Conservation (phyloP, 345 rosid genomes). For the Camelina laxa region DNA sequence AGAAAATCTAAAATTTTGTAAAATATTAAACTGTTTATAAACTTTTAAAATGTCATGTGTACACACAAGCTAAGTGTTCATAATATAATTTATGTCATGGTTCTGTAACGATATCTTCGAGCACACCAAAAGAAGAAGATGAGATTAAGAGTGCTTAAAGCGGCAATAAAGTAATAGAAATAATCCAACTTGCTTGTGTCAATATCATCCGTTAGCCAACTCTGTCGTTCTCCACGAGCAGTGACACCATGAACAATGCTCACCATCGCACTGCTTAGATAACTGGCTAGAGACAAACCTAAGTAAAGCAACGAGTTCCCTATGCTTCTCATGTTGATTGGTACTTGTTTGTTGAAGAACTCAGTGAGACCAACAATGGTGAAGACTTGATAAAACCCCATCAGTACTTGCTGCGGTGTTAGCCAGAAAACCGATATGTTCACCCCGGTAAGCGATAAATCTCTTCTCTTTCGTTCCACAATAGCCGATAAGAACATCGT, state of each 20-base stretch:
- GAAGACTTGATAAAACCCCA: slow-evolving; percentile 69
- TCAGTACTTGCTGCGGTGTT: slow-evolving; percentile 61
- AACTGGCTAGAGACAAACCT: slow-evolving; percentile 45
- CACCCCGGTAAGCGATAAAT: slow-evolving; percentile 17
- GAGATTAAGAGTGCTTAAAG: slow-evolving; percentile 53
- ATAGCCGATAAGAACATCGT: slow-evolving; percentile 60
- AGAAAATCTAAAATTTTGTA: neutral
- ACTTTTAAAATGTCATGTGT: neutral
- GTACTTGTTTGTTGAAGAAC: slow-evolving; percentile 66
- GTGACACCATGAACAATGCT: slow-evolving; percentile 49
- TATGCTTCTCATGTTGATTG: slow-evolving; percentile 67
- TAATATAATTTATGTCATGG: slow-evolving; percentile 15
- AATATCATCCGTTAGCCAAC: slow-evolving; percentile 60
- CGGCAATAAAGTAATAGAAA: slow-evolving; percentile 63
- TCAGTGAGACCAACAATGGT: slow-evolving; percentile 63
- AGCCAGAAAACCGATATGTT: slow-evolving; percentile 60
- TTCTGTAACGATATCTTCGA: slow-evolving; percentile 48
- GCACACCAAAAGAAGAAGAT: slow-evolving; percentile 56
- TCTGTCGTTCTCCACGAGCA: slow-evolving; percentile 46
- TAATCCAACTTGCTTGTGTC: slow-evolving; percentile 61
- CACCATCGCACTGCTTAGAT: slow-evolving; percentile 50
- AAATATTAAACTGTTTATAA: neutral
- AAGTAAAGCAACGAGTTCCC: slow-evolving; percentile 50
- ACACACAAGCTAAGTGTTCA: neutral
- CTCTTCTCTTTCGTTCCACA: slow-evolving; percentile 56